Conservation (phyloP, 1,284 basidiomycete genomes). For the Neotropicomus parvogracilis region DNA sequence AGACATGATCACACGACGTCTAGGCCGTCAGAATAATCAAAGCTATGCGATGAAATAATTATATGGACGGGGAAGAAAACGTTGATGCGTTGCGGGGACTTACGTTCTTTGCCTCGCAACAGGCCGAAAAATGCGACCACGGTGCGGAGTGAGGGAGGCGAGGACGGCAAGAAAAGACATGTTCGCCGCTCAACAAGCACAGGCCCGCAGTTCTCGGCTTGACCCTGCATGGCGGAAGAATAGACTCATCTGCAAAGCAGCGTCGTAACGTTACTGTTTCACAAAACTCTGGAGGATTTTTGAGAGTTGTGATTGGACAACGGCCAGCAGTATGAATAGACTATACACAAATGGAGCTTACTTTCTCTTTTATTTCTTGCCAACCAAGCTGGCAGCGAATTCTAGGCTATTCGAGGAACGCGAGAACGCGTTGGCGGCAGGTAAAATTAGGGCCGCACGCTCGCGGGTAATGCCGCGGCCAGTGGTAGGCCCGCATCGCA, state of each 20-base stretch:
- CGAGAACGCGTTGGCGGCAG: too few species aligned
- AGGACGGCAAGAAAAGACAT: slow-evolving; percentile 10
- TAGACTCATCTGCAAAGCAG: too few species aligned
- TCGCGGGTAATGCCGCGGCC: background rate
- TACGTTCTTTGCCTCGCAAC: slow-evolving; percentile 26
- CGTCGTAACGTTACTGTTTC: too few species aligned
- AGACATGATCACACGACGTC: slow-evolving; percentile 1
- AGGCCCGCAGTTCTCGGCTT: slow-evolving; percentile 25
- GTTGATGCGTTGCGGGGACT: slow-evolving; percentile 15
- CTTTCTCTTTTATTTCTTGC: too few species aligned
- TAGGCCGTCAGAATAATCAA: background rate
- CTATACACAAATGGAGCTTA: too few species aligned
- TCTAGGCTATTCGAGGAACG: background rate
- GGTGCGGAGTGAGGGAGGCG: slow-evolving; percentile 23
- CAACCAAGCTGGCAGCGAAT: too few species aligned
- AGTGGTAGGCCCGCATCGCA: too few species aligned
- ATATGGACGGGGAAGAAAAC: slow-evolving; percentile 9
- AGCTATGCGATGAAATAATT: slow-evolving; percentile 12
- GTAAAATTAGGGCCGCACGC: too few species aligned
- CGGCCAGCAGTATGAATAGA: too few species aligned
- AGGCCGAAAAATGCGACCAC: slow-evolving; percentile 11
- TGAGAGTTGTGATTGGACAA: too few species aligned
- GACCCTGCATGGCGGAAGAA: background rate
- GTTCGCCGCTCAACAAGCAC: slow-evolving; percentile 26
- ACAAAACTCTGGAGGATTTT: too few species aligned